Base-by-base conservation (phyloP, 306 rosid species). In the Phaseolus lunatus region DNA sequence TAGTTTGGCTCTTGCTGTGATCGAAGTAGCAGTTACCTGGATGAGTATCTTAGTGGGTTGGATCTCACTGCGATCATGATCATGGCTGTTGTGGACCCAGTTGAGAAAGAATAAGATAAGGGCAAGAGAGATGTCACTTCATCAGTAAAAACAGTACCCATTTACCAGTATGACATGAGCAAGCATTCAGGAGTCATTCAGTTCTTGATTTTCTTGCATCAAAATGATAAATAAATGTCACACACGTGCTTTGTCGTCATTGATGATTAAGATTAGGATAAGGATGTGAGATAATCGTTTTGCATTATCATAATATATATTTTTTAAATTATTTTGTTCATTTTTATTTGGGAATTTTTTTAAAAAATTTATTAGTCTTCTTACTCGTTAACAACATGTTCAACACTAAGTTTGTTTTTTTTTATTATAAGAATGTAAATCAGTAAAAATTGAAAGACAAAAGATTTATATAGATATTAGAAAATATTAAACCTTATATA, bases 41-140 rank as follows among this genome's bases (percentile, higher is more conserved):
- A 87, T 80, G 63, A 24, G 37, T 39, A 81, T 88, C 84, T 82
- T 73, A 67, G 80, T 73, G 86, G 88, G 88, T 72, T 86, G 92
- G 92, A 86, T 77, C 65, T 73, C 88, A 85, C 86, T 85, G 71
- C 20, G 67, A 29, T 31, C 58, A 35, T 20, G 67, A 29, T 31
- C 58, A 35, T 48, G 64, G 47, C 59, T 74, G 64, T 27, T 35
- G 23, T 20, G 88, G 87, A 6, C 79, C 90, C 79, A 71, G 53
- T 8, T 54, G 15, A 41, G 39, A 54, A 9, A 31, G 31, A 54
- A 8, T 35, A 7, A 48, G 71, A 75, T 57, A 68, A 50, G 79
- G 20, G 15, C 19, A 47, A 52, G 8, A 56, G 16, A 63, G 65
- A 62, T 75, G 58, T 59, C 57, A 48, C 33, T 33, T 65, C 56